Conservation (phyloP, 2,329 filamentous ascomycete genomes). For the Didymella sp. region DNA sequence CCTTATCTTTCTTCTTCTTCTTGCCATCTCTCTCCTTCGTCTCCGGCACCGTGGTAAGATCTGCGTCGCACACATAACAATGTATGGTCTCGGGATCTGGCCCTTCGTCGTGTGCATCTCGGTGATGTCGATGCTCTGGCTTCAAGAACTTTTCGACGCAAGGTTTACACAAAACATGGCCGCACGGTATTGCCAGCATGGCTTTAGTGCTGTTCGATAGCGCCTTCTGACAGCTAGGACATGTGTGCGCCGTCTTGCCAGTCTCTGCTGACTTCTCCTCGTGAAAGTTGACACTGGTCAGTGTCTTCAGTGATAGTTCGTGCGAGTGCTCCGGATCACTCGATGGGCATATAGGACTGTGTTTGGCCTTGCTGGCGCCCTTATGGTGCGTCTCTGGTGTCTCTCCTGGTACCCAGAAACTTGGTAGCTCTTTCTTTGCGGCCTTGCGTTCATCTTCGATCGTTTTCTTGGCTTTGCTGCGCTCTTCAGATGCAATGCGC, state of each 20-base stretch:
- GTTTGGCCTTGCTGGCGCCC: constrained; percentile 59
- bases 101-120: constrained; percentile 63
- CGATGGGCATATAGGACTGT: constrained; percentile 76
- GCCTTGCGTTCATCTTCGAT: constrained; percentile 73
- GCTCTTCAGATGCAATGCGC: constrained; percentile 73
- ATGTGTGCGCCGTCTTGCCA: constrained; percentile 63
- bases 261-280: constrained; percentile 68
- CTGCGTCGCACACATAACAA: constrained; percentile 88
- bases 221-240: constrained; percentile 84
- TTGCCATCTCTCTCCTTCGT: constrained; percentile 49
- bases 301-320: constrained; percentile 75
- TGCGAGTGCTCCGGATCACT: constrained; percentile 71
- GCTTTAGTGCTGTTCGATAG: constrained; percentile 84
- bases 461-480: constrained; percentile 70
- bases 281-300: constrained; percentile 79
- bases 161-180: constrained; percentile 86
- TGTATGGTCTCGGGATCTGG: constrained; percentile 62
- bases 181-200: constrained; percentile 84
- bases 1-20: constrained; percentile 54
- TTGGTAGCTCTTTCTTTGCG: constrained; percentile 73
- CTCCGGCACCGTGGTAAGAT: constrained; percentile 63
- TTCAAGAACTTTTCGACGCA: constrained; percentile 85
- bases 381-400: constrained; percentile 68
- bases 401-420: constrained; percentile 91
- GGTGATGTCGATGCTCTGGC: constrained; percentile 46